A percentile compares a stretch with the other conserved stretches of the same genome.
Evolutionary conservation across 2,329 filamentous ascomycete genomes (phyloP).

Genomic region (Fusarium sp.): DNA sequence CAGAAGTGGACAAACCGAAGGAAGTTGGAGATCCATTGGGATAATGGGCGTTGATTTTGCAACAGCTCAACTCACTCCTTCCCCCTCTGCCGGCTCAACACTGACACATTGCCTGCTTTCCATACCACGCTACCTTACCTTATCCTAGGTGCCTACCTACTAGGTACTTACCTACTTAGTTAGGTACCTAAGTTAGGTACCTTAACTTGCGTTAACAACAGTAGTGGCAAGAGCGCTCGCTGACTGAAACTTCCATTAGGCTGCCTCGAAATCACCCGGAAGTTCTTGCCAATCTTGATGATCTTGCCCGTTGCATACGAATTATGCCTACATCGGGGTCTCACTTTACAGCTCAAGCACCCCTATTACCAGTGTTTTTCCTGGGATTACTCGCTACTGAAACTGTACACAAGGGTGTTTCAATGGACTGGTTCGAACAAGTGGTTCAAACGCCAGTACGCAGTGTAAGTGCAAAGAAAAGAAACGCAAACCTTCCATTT

Average conservation of each 20-base stretch:
- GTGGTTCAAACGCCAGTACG: slow-evolving; percentile 51
- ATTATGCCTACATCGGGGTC: slow-evolving; percentile 54
- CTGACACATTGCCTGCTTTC: not conserved
- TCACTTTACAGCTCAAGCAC: slow-evolving; percentile 54
- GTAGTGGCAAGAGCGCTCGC: slow-evolving; percentile 2
- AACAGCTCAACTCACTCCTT: not conserved
- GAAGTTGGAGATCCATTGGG: not conserved
- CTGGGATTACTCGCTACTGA: slow-evolving; percentile 49
- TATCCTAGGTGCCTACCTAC: too few species aligned
- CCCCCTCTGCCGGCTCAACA: not conserved
- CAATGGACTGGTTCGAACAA: slow-evolving; percentile 49
- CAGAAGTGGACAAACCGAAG: not conserved
- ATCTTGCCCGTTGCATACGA: slow-evolving; percentile 50
- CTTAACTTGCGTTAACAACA: not conserved
- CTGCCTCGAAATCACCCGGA: slow-evolving; percentile 50
- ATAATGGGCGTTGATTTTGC: not conserved
- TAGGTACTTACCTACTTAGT: too few species aligned
- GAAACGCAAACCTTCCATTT: slow-evolving; percentile 14
- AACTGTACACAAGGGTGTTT: slow-evolving; percentile 42
- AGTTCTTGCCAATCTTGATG: slow-evolving; percentile 45
- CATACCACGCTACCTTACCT: not conserved
- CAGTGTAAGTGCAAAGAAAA: slow-evolving; percentile 48
- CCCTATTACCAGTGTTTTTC: slow-evolving; percentile 54
- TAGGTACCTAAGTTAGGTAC: too few species aligned
- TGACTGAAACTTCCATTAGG: slow-evolving; percentile 33